Evolutionary conservation across 805 yeast species (phyloP).

Genomic region (Pichia cabralensis): DNA sequence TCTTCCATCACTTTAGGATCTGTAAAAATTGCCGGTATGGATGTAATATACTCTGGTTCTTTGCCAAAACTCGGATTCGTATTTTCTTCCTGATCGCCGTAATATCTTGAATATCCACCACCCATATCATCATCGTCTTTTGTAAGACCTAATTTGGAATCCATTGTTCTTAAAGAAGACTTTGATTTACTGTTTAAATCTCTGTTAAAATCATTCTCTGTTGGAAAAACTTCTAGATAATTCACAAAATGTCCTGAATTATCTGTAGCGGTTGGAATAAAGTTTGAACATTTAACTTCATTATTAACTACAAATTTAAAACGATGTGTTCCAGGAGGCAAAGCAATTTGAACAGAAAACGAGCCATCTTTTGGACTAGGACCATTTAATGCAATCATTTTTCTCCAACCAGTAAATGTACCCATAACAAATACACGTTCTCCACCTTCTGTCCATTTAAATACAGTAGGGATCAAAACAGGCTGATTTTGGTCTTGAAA

Average conservation of each 20-base stretch:
- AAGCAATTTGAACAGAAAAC: slow-evolving; percentile 59
- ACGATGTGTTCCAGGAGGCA: slow-evolving; percentile 88
- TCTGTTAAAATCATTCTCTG: slow-evolving; percentile 19
- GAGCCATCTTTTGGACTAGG: slow-evolving; percentile 39
- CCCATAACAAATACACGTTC: slow-evolving; percentile 92
- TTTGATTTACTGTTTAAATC: slow-evolving; percentile 19
- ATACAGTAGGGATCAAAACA: slow-evolving; percentile 43
- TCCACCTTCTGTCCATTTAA: slow-evolving; percentile 96
- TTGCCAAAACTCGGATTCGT: no score
- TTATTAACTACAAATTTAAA: slow-evolving; percentile 91
- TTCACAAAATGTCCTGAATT: slow-evolving; percentile 94
- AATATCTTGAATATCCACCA: slow-evolving; percentile 66
- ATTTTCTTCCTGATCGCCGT: slow-evolving; percentile 32
- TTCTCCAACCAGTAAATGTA: slow-evolving; percentile 96
- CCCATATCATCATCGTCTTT: slow-evolving; percentile 78
- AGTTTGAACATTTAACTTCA: slow-evolving; percentile 81
- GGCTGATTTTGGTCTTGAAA: slow-evolving; percentile 10
- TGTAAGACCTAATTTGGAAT: slow-evolving; percentile 54
- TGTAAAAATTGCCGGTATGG: slow-evolving; percentile 71
- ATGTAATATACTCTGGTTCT: slow-evolving; percentile 44
- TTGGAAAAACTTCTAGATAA: slow-evolving; percentile 60
- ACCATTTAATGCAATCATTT: slow-evolving; percentile 79
- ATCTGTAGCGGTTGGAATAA: slow-evolving; percentile 92
- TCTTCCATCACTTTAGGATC: slow-evolving; percentile 86
- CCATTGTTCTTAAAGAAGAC: slow-evolving; percentile 31